Evolutionary conservation across 2,329 filamentous ascomycete species (phyloP), one percentile per base, ranked within the genome.

Genomic region (Aspergillus alliaceus): DNA sequence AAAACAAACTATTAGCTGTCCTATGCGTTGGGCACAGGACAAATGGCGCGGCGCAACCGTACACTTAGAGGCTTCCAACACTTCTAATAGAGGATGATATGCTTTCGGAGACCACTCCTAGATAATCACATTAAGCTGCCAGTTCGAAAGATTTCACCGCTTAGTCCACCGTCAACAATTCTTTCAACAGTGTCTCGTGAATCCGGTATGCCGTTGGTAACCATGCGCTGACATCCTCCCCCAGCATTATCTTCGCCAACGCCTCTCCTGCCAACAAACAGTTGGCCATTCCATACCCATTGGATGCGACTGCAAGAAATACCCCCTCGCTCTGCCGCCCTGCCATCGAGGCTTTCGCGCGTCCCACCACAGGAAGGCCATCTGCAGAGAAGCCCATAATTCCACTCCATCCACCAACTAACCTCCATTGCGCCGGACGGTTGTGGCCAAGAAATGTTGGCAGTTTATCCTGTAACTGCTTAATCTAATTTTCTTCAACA

Each of bases 281-380:
- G 79, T 82, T 86, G 80, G 52, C 75, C 86, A 89, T 89, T 0
- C 86, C 85, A 69, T 89, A 84, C 1, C 87, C 87, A 68, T 88
- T 86, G 63, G 89, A 89, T 9, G 83, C 80, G 2, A 82, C 84
- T n/a, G 78, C 79, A 2, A 86, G 73, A 81, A 83, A 89, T 56
- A 72, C 70, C 15, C 64, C 64, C 1, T 58, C 47, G 1, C 66
- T 62, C 7, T 29, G 27, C 8, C 66, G 52, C 5, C 56, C 61
- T 6, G 39, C 87, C 59, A 14, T 77, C 72, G 42, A 68, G 52
- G 54, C 70, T 1, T 79, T 78, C 53, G 79, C 74, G 2, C 70
- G 64, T 0, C 85, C 85, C 47, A 89, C 77, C 57, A 81, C 74
- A 0, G 82, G 82, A 25, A 77, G 62, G 1, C 77, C 79, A 64